A percentile compares a stretch with the other conserved stretches of the same genome.
These are phyloP conservation scores for Xylaria sp. DNA, from an alignment of 2,329 filamentous ascomycete species.

Conservation along the genomic window DNA sequence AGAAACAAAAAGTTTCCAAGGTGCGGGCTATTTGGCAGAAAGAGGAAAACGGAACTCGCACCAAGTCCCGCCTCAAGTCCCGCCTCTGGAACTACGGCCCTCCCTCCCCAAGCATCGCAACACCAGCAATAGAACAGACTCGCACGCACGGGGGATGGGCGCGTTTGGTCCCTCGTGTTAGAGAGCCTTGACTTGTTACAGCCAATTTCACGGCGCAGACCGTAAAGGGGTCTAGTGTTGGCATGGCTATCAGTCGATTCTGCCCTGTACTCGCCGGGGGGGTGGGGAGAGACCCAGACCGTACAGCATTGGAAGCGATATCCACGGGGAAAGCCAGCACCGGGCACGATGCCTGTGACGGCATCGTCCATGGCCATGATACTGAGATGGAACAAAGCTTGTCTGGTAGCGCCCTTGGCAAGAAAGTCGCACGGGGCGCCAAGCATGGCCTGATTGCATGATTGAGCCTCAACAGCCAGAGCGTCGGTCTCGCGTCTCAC, in stretches of 20 bases:
- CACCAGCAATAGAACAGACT: conserved; percentile 4
- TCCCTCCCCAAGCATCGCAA: background rate
- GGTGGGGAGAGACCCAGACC: background rate
- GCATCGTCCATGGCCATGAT: conserved; percentile 27
- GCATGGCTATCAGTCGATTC: conserved; percentile 7
- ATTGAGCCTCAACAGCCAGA: conserved; percentile 7
- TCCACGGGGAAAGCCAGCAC: background rate
- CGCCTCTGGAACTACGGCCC: background rate
- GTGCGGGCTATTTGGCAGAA: conserved; percentile 13
- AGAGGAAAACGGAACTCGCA: conserved; percentile 23
- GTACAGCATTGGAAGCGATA: background rate
- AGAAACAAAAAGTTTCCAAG: conserved; percentile 29
- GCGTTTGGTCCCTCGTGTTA: conserved; percentile 3
- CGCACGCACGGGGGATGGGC: conserved; percentile 10
- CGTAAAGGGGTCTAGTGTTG: conserved; percentile 1
- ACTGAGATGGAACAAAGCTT: conserved; percentile 19
- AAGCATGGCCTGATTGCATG: conserved; percentile 12
- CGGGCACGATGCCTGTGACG: conserved; percentile 28
- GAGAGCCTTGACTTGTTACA: background rate
- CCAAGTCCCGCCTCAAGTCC: conserved; percentile 5
- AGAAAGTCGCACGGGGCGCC: background rate
- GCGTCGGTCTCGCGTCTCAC: background rate
- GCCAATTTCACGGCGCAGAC: conserved; percentile 5
- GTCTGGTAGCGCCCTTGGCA: conserved; percentile 24
- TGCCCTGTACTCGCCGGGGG: conserved; percentile 2